Evolutionary conservation across 2,329 filamentous ascomycete species (phyloP).

Genomic region (Pseudogymnoascus sp.): DNA sequence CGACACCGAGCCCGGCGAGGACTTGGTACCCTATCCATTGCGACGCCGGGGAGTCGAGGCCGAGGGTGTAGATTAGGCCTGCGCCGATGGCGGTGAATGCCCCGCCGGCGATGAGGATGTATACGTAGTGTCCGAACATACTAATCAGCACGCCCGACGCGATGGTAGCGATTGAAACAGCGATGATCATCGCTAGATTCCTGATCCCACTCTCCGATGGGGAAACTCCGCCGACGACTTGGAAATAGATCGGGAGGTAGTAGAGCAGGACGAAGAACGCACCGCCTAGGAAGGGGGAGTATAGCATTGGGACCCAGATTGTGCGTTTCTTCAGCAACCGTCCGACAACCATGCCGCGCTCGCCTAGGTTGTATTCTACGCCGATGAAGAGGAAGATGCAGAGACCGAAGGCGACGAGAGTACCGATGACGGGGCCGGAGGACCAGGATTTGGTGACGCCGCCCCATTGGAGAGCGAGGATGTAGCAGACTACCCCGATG

Average conservation of each 20-base stretch:
- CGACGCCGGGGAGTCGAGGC: constrained; percentile 35
- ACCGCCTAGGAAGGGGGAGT: neutral
- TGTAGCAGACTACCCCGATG: constrained; percentile 32
- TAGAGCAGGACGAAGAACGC: constrained; percentile 10
- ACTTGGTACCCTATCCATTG: constrained; percentile 53
- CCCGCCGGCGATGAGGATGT: constrained; percentile 27
- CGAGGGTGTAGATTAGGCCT: constrained; percentile 48
- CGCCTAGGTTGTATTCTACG: constrained; percentile 32
- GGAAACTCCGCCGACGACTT: constrained; percentile 16
- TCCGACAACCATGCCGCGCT: constrained; percentile 13
- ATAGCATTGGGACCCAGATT: constrained; percentile 33
- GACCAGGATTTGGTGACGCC: constrained; percentile 35
- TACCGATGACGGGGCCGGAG: constrained; percentile 30
- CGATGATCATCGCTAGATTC: constrained; percentile 19
- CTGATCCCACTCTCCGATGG: constrained; percentile 19
- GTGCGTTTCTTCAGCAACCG: neutral
- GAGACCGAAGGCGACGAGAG: constrained; percentile 29
- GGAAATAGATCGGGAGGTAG: constrained; percentile 24
- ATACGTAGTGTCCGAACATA: constrained; percentile 29
- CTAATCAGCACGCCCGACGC: constrained; percentile 28
- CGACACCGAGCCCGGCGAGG: constrained; percentile 45
- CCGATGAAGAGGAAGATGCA: constrained; percentile 26
- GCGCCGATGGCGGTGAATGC: constrained; percentile 30
- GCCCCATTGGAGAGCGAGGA: constrained; percentile 39
- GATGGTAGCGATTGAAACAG: constrained; percentile 28